A percentile compares a stretch with the other conserved stretches of the same genome.
phyloP scores from a whole-genome alignment of 305 asterid species.

The Withania somnifera region DNA sequence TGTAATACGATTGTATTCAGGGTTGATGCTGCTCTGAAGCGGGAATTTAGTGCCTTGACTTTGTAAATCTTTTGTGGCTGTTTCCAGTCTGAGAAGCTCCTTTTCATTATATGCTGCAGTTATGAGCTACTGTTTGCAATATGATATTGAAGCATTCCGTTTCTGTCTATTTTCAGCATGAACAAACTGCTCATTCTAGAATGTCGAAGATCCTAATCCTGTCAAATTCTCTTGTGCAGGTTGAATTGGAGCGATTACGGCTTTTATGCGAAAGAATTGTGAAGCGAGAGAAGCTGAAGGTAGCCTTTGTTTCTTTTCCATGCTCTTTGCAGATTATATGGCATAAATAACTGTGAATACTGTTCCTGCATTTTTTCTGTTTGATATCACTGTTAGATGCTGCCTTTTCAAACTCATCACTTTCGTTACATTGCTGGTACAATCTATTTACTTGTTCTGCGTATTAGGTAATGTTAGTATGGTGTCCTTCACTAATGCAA shows the following conservation, averaged over 20 bases:
- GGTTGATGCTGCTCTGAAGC: background rate
- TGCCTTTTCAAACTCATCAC: background rate
- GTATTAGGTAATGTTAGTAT: background rate
- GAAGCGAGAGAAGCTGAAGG: slow-evolving; percentile 91
- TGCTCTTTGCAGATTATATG: background rate
- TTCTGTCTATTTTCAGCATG: background rate
- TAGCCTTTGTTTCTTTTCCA: slow-evolving; percentile 17
- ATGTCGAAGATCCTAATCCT: background rate
- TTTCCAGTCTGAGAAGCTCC: background rate
- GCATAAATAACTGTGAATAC: background rate
- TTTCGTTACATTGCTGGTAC: background rate
- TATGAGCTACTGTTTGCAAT: background rate
- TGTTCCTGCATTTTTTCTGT: background rate
- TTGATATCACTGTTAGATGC: background rate
- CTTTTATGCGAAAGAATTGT: slow-evolving; percentile 92
- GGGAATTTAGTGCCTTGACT: background rate
- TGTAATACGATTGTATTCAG: background rate
- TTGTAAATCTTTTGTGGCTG: background rate
- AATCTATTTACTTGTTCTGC: background rate
- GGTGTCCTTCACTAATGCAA: background rate
- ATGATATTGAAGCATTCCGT: background rate
- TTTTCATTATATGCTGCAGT: background rate
- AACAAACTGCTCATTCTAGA: background rate
- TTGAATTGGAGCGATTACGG: slow-evolving; percentile 92
- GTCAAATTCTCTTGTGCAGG: slow-evolving; percentile 32